Evolutionary conservation across 768 basidiomycete genomes (phyloP).

Genomic region (Mycena albidolilacea): DNA sequence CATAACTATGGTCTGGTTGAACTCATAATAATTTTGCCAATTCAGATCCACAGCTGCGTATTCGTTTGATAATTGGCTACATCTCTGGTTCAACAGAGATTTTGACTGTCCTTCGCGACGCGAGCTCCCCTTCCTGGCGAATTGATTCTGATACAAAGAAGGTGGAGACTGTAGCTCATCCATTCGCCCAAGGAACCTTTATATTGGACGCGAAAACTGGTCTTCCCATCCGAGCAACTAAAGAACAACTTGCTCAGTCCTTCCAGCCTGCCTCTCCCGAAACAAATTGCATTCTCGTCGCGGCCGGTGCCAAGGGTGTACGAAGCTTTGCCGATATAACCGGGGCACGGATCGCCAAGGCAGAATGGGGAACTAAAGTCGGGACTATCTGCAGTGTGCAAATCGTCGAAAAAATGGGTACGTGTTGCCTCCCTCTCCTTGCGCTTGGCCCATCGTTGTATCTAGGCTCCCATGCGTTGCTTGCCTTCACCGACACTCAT

Average conservation of each 20-base stretch:
- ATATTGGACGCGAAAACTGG: slow-evolving; percentile 67
- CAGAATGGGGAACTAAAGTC: slow-evolving; percentile 71
- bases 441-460: slow-evolving; percentile 3
- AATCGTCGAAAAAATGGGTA: slow-evolving; percentile 76
- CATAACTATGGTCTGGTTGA: slow-evolving; percentile 4
- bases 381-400: slow-evolving; percentile 67
- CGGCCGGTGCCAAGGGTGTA: slow-evolving; percentile 72
- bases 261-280: slow-evolving; percentile 42
- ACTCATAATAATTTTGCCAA: slow-evolving; percentile 13
- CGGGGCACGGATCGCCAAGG: slow-evolving; percentile 77
- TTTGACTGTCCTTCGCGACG: slow-evolving; percentile 63
- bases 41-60: slow-evolving; percentile 59
- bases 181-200: slow-evolving; percentile 64
- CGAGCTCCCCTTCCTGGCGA: slow-evolving; percentile 54
- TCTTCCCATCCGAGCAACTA: slow-evolving; percentile 53
- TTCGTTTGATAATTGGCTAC: slow-evolving; percentile 76
- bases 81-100: slow-evolving; percentile 72
- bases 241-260: slow-evolving; percentile 57
- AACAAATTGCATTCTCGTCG: slow-evolving; percentile 57
- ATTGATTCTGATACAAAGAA: slow-evolving; percentile 51
- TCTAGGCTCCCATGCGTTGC: slow-evolving; percentile 67
- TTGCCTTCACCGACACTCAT: slow-evolving; percentile 67
- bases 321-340: slow-evolving; percentile 70
- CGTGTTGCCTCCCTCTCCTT: slow-evolving; percentile 37
- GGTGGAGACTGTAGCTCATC: slow-evolving; percentile 58